Conservation (phyloP, 345 rosid species). For the Pistacia vera region DNA sequence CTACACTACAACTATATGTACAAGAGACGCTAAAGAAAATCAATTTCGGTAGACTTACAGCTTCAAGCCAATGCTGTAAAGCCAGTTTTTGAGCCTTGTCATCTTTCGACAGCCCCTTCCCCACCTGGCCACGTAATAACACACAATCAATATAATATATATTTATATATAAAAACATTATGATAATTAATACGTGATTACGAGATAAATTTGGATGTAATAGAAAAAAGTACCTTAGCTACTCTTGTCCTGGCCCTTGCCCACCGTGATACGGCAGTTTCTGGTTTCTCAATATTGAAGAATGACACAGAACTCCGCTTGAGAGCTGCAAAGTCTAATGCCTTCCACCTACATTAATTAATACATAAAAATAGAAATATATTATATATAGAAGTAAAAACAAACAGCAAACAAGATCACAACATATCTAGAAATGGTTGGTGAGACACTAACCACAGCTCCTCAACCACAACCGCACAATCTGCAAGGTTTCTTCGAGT, state of each 20-base stretch:
- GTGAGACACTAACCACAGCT: conserved; percentile 52
- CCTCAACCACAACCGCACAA: conserved; percentile 89
- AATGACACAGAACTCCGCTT: conserved; percentile 67
- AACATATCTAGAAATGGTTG: background rate
- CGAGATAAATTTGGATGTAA: too few relatives aligned
- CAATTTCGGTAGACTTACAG: conserved; percentile 54
- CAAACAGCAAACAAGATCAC: background rate
- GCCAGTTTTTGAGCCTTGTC: conserved; percentile 91
- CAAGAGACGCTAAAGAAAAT: background rate
- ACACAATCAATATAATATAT: too few relatives aligned
- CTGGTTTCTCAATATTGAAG: conserved; percentile 65
- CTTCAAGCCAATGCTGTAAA: conserved; percentile 96
- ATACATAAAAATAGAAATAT: background rate
- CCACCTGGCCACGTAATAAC: conserved; percentile 32
- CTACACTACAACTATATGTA: too few relatives aligned
- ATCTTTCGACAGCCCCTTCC: conserved; percentile 86
- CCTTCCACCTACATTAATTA: conserved; percentile 74
- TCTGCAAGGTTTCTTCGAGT: conserved; percentile 93
- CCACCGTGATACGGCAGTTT: conserved; percentile 85
- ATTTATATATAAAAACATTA: too few relatives aligned
- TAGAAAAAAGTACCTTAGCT: conserved; percentile 46
- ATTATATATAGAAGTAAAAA: background rate
- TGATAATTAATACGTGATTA: too few relatives aligned
- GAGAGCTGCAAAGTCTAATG: conserved; percentile 72
- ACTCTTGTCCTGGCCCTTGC: conserved; percentile 93